A percentile compares a stretch with the other conserved stretches of the same genome.
These are phyloP conservation scores for Avena atlantica DNA, from an alignment of 176 grass and related monocot species.

Conservation along the genomic window DNA sequence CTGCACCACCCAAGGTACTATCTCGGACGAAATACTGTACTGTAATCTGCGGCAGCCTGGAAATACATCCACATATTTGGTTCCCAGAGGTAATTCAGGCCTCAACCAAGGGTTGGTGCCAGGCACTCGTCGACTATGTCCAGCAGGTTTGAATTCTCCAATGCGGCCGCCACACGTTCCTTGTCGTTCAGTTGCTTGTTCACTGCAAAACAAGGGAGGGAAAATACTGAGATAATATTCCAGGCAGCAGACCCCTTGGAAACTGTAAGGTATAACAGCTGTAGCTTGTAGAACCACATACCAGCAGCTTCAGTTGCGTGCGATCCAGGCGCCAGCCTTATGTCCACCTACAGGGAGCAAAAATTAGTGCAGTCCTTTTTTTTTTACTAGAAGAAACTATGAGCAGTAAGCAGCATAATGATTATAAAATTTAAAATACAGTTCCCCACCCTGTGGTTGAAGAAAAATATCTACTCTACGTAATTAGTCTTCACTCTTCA, in stretches of 20 bases:
- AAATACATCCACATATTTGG: not conserved
- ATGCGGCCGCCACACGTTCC: slow-evolving; percentile 87
- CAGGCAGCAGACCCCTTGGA: not conserved
- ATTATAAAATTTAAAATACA: not conserved
- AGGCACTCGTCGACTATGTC: slow-evolving; percentile 83
- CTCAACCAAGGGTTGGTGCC: slow-evolving; percentile 76
- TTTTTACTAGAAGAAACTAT: not conserved
- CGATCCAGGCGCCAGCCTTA: slow-evolving; percentile 84
- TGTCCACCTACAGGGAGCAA: slow-evolving; percentile 67
- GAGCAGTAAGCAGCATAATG: not conserved
- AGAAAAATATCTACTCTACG: not conserved
- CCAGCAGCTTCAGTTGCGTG: slow-evolving; percentile 92
- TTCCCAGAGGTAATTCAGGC: not conserved
- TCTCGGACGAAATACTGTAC: too few relatives aligned
- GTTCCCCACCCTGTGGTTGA: not conserved
- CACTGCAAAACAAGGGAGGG: slow-evolving; percentile 53
- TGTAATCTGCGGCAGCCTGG: not conserved
- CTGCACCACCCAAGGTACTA: not conserved
- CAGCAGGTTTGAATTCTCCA: slow-evolving; percentile 81
- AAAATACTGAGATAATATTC: slow-evolving; percentile 10
- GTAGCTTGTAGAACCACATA: slow-evolving; percentile 28
- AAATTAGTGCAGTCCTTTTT: slow-evolving; percentile 14
- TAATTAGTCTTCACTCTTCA: not conserved
- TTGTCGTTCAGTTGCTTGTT: slow-evolving; percentile 99
- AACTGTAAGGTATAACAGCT: slow-evolving; percentile 14